Percentiles rank a stretch among this genome's conserved stretches.
These are phyloP conservation scores for Suhomyces kunorum DNA, from an alignment of 1,139 yeast species.

Conservation along the genomic window DNA sequence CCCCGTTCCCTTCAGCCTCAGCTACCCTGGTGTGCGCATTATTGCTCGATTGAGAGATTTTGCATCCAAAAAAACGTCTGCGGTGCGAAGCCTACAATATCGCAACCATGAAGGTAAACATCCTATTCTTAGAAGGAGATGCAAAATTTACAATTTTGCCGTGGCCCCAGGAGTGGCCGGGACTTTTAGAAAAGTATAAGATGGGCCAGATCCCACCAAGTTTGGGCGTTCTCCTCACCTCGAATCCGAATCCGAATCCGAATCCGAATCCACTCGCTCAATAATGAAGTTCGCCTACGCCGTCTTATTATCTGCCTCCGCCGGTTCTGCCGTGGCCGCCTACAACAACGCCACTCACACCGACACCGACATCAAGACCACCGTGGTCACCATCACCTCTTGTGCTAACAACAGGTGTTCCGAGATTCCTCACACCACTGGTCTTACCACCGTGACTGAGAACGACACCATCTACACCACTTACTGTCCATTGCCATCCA, in stretches of 20 bases:
- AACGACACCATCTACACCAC: slow-evolving; percentile 18
- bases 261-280: slow-evolving; percentile 29
- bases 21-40: background rate
- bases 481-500: slow-evolving; percentile 16
- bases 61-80: slow-evolving; percentile 3
- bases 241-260: slow-evolving; percentile 7
- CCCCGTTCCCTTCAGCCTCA: background rate
- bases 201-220: slow-evolving; percentile 9
- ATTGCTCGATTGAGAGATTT: slow-evolving; percentile 2
- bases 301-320: slow-evolving; percentile 25
- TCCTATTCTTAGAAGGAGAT: slow-evolving; percentile 11
- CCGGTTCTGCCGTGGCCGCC: slow-evolving; percentile 21
- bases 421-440: slow-evolving; percentile 38
- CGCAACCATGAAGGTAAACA: slow-evolving; percentile 9
- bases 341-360: slow-evolving; percentile 3
- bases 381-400: slow-evolving; percentile 44
- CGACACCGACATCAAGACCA: slow-evolving; percentile 18
- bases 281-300: slow-evolving; percentile 32
- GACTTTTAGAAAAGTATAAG: slow-evolving; percentile 16
- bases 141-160: slow-evolving; percentile 6
- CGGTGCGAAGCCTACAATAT: slow-evolving; percentile 3
- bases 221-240: background rate
- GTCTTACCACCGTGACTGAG: slow-evolving; percentile 41
- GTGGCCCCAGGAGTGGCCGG: background rate
- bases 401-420: slow-evolving; percentile 42